phyloP scores from a whole-genome alignment of 257 asterid genomes.

The Solanum etuberosum region DNA sequence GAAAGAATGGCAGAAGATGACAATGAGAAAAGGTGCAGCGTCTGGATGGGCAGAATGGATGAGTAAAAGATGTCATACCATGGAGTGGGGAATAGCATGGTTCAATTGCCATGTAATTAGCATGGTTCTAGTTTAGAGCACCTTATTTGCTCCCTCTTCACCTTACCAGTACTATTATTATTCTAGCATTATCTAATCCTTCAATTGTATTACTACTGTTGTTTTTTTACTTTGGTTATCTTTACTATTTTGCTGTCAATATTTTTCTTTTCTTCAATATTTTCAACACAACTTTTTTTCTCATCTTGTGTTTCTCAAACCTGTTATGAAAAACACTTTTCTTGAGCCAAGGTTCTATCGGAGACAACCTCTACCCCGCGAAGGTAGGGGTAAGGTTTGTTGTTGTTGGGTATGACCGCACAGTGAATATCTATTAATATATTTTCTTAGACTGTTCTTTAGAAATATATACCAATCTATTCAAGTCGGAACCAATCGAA shows the following conservation, averaged over 20 bases:
- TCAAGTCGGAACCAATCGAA: neutral
- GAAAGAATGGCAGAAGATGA: neutral
- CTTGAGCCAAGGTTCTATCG: neutral
- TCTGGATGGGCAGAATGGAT: neutral
- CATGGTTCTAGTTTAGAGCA: neutral
- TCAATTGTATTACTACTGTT: neutral
- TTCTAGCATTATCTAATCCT: neutral
- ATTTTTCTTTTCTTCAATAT: neutral
- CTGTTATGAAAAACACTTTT: neutral
- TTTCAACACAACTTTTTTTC: neutral
- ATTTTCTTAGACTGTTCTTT: neutral
- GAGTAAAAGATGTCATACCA: neutral
- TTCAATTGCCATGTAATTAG: neutral
- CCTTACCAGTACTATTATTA: neutral
- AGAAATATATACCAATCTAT: neutral
- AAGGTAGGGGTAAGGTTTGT: neutral
- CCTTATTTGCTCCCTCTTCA: neutral
- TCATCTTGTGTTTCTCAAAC: neutral
- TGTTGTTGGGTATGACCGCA: neutral
- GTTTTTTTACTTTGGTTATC: neutral
- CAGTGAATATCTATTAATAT: neutral
- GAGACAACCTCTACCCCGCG: neutral
- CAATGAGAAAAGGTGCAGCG: neutral
- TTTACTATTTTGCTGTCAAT: neutral
- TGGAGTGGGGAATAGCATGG: neutral